A percentile compares a stretch with the other conserved stretches of the same genome.
Evolutionary conservation across 2,329 filamentous ascomycete genomes (phyloP).

Genomic region (Calonectria fujianensis): DNA sequence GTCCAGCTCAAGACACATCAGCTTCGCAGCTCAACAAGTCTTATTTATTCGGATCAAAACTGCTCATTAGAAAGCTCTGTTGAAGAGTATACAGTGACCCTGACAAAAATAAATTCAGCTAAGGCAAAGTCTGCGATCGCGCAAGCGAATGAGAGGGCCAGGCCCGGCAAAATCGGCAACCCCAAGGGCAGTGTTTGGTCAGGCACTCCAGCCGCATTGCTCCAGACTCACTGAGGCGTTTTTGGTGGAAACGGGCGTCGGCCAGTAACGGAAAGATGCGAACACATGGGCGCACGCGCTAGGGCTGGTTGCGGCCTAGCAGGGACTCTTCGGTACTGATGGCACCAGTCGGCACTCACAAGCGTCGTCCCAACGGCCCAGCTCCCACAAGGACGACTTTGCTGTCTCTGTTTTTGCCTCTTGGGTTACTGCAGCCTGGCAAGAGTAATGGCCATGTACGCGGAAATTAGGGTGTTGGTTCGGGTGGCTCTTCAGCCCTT

Average conservation of each 20-base stretch:
- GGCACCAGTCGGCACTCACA: conserved; percentile 9
- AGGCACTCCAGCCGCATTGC: conserved; percentile 24
- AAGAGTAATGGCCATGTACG: neutral
- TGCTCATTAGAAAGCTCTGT: neutral
- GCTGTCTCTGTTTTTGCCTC: neutral
- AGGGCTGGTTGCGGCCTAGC: conserved; percentile 4
- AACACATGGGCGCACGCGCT: conserved; percentile 5
- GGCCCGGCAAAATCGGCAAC: conserved; percentile 12
- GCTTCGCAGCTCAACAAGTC: neutral
- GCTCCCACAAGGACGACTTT: neutral
- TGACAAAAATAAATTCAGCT: conserved; percentile 10
- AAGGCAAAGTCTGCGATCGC: neutral
- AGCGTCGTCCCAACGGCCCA: conserved; percentile 12
- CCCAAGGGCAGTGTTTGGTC: conserved; percentile 3
- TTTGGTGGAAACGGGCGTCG: neutral
- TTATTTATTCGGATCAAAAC: neutral
- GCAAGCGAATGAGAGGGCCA: neutral
- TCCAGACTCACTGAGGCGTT: conserved; percentile 18
- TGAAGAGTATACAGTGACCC: too few relatives aligned
- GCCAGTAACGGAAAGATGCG: neutral
- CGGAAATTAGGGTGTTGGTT: neutral
- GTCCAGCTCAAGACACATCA: neutral
- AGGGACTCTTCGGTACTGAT: neutral
- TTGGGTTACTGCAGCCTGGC: neutral
- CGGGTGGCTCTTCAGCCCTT: conserved; percentile 5